phyloP scores from a whole-genome alignment of 192 early-diverging fungal genomes.

The Coemansia sp. region DNA sequence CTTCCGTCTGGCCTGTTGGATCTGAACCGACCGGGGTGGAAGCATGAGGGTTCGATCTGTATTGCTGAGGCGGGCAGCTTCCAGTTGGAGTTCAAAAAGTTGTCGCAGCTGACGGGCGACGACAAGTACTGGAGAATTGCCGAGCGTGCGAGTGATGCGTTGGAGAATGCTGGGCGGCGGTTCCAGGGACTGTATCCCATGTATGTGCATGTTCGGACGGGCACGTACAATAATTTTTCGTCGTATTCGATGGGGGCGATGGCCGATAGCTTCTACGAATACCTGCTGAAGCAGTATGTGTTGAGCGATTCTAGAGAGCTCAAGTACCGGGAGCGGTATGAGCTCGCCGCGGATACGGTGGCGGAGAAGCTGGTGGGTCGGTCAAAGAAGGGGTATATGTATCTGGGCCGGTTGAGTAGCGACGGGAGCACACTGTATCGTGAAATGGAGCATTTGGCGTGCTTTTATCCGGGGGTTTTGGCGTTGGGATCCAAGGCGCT shows the following conservation, averaged over 20 bases:
- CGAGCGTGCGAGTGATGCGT: conserved; percentile 51
- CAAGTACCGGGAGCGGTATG: conserved; percentile 63
- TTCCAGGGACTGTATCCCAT: conserved; percentile 73
- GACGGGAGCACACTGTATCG: conserved; percentile 12
- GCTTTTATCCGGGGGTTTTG: conserved; percentile 82
- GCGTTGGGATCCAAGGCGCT: conserved; percentile 61
- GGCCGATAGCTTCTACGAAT: conserved; percentile 95
- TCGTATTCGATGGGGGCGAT: conserved; percentile 70
- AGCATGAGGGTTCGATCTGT: conserved; percentile 2
- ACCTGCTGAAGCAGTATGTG: conserved; percentile 84
- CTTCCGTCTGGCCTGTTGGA: conserved; percentile 64
- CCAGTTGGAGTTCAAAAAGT: conserved; percentile 83
- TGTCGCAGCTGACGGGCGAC: conserved; percentile 69
- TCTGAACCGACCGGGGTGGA: conserved; percentile 7
- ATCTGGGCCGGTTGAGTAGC: conserved; percentile 7
- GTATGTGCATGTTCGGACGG: conserved; percentile 33
- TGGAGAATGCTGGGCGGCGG: conserved; percentile 44
- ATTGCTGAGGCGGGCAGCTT: conserved; percentile 74
- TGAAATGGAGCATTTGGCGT: conserved; percentile 93
- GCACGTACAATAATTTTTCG: conserved; percentile 4
- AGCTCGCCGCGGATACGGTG: conserved; percentile 57
- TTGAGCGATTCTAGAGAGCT: conserved; percentile 58
- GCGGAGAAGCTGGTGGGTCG: conserved; percentile 38
- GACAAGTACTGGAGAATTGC: conserved; percentile 66
- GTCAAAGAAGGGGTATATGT: conserved; percentile 2